Conservation (phyloP, 331 rosid genomes). For the Prunus yedoensis region DNA sequence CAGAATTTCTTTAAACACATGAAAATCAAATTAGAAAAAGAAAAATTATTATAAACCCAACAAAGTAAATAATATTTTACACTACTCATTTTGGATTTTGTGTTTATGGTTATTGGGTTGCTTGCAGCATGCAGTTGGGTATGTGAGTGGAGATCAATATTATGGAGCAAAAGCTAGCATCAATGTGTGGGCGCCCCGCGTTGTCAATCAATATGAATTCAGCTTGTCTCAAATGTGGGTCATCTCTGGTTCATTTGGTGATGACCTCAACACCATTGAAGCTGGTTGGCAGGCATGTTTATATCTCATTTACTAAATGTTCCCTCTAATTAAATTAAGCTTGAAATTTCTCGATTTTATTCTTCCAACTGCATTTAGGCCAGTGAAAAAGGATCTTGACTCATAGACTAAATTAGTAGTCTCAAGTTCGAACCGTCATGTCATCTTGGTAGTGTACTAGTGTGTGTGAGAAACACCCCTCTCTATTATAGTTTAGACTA, state of each 20-base stretch:
- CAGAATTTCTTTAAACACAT: background rate
- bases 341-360: background rate
- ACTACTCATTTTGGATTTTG: background rate
- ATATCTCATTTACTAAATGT: background rate
- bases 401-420: too few relatives aligned
- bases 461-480: too few relatives aligned
- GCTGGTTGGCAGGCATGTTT: slow-evolving; percentile 97
- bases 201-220: slow-evolving; percentile 77
- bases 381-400: too few relatives aligned
- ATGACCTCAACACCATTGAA: slow-evolving; percentile 91
- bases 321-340: background rate
- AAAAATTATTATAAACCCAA: too few relatives aligned
- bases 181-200: slow-evolving; percentile 90
- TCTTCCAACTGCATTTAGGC: too few relatives aligned
- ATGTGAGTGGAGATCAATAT: slow-evolving; percentile 76
- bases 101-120: background rate
- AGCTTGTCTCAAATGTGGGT: slow-evolving; percentile 97
- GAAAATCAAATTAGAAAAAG: slow-evolving; percentile 1
- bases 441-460: too few relatives aligned
- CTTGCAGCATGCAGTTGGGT: slow-evolving; percentile 94
- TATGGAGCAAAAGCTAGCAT: slow-evolving; percentile 94
- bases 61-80: background rate
- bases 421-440: too few relatives aligned
- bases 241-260: slow-evolving; percentile 93
- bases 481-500: too few relatives aligned